These are phyloP conservation scores for Xylariales sp. DNA, from an alignment of 2,329 filamentous ascomycete genomes.

Conservation along the genomic window DNA sequence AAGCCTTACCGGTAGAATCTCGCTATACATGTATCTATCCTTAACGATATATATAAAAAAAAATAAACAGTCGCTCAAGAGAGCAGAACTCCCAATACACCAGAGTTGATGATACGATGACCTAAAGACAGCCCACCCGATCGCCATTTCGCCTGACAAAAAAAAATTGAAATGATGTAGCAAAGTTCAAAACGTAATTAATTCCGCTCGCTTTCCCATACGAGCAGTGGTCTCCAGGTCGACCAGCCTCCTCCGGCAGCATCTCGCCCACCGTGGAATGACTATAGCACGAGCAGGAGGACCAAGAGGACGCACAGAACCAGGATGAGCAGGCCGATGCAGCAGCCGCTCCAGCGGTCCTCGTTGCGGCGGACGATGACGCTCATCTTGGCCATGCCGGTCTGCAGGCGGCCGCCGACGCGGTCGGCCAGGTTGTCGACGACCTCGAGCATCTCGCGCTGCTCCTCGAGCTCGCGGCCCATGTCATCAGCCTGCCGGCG, in stretches of 20 bases:
- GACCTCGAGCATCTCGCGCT: slow-evolving; percentile 80
- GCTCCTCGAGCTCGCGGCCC: slow-evolving; percentile 94
- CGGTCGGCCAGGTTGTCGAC: slow-evolving; percentile 82
- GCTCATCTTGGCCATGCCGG: slow-evolving; percentile 80
- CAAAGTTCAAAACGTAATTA: no score
- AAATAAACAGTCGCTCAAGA: no score
- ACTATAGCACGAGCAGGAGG: slow-evolving; percentile 60
- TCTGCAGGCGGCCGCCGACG: slow-evolving; percentile 80
- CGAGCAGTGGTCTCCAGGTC: neutral
- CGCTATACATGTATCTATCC: no score
- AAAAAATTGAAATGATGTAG: no score
- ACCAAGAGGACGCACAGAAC: slow-evolving; percentile 84
- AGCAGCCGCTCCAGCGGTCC: slow-evolving; percentile 83
- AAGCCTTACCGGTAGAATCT: no score
- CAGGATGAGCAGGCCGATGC: slow-evolving; percentile 82
- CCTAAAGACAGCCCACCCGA: no score
- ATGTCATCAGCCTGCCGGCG: slow-evolving; percentile 90
- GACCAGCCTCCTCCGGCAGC: neutral
- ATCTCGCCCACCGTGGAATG: neutral
- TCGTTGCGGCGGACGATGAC: slow-evolving; percentile 86
- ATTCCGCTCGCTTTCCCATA: no score
- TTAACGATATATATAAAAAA: no score
- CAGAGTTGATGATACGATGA: no score
- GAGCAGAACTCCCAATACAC: no score
- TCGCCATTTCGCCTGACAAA: no score